Percentiles rank a stretch among this genome's conserved stretches.
Evolutionary conservation across 306 rosid genomes (phyloP).

Genomic region (Rosa persica): DNA sequence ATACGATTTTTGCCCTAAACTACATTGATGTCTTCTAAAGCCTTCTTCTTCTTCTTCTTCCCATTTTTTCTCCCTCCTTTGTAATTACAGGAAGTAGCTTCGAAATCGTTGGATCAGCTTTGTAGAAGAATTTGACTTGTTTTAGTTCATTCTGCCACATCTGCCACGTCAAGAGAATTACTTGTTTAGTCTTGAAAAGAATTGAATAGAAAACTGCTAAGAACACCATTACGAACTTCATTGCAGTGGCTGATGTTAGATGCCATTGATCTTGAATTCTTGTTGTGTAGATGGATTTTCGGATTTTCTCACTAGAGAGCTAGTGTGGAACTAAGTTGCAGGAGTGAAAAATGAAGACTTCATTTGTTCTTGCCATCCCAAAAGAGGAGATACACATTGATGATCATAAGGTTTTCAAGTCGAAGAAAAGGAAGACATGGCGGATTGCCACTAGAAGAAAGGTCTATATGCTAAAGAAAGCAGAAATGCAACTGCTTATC

Average conservation of each 20-base stretch:
- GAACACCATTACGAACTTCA: neutral
- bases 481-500: too few species aligned
- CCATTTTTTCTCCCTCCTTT: neutral
- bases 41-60: neutral
- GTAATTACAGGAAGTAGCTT: neutral
- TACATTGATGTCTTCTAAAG: neutral
- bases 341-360: too few species aligned
- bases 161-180: neutral
- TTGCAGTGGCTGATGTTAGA: neutral
- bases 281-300: neutral
- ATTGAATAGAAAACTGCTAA: neutral
- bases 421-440: too few species aligned
- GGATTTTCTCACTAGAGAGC: neutral
- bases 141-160: neutral
- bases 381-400: too few species aligned
- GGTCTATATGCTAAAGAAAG: too few species aligned
- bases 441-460: too few species aligned
- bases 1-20: neutral
- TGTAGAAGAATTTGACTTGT: neutral
- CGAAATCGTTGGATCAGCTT: neutral
- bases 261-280: neutral
- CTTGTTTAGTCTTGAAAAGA: neutral
- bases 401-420: too few species aligned
- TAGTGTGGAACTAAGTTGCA: too few species aligned
- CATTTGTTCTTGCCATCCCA: too few species aligned